These are phyloP conservation scores for Hippophae tibetana DNA, from an alignment of 306 rosid species.

Conservation along the genomic window DNA sequence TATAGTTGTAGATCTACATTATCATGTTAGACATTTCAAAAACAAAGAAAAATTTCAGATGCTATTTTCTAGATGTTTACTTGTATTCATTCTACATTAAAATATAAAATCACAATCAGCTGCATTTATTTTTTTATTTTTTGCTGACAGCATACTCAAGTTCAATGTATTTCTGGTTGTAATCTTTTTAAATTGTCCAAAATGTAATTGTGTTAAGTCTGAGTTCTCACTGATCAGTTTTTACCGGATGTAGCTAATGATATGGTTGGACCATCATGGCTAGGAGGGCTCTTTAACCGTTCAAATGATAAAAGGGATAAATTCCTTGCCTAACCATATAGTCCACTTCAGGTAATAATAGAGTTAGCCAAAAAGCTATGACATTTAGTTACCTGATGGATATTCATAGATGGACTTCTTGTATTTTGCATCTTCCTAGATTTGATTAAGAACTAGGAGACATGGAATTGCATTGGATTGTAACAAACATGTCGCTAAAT, in stretches of 20 bases:
- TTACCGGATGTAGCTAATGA: slow-evolving; percentile 64
- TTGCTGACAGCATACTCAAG: no score
- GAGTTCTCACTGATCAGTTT: slow-evolving; percentile 12
- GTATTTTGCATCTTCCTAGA: background rate
- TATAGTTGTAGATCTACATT: no score
- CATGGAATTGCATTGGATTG: background rate
- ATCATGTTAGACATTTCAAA: no score
- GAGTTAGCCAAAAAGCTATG: background rate
- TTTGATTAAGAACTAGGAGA: no score
- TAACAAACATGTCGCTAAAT: background rate
- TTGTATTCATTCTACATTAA: no score
- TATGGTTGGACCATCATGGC: slow-evolving; percentile 97
- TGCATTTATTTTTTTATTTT: no score
- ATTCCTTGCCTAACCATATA: slow-evolving; percentile 42
- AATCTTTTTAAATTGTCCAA: background rate
- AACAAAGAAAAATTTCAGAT: no score
- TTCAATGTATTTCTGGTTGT: background rate
- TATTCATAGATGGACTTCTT: slow-evolving; percentile 11
- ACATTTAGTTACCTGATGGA: slow-evolving; percentile 7
- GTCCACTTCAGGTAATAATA: slow-evolving; percentile 58
- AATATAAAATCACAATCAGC: no score
- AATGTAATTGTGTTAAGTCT: background rate
- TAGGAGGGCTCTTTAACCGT: slow-evolving; percentile 68
- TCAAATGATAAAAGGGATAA: slow-evolving; percentile 36
- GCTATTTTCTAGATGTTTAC: no score